Evolutionary conservation across 306 rosid species (phyloP), one percentile per base, ranked within the genome.

Genomic region (Fagus crenata): DNA sequence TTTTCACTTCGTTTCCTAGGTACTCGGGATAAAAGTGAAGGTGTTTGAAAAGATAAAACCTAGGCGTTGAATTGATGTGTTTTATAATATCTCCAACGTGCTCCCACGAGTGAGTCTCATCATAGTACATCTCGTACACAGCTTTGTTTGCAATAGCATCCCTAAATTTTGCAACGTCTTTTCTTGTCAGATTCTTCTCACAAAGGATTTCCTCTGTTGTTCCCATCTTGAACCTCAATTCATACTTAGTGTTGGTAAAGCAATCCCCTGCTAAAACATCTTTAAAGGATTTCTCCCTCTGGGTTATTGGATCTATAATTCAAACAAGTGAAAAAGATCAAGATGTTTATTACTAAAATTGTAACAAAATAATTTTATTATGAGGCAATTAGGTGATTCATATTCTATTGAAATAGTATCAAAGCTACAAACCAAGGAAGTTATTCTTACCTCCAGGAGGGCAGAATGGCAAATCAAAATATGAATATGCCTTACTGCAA

Each of bases 401-500:
- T 22, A 22, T 22, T 22, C 28, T 22, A 22, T 22, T 22, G 28
- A 22, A 22, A 22, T 22, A 22, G 28, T 22, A 22, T 22, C 28
- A 22, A 22, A 22, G 51, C 13, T 13, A 9, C 51, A 46, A 46
- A 46, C 51, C 51, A 46, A 2, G 46, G 14, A 15, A 17, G 17
- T 42, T 31, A 2, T 36, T 2, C 49, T 75, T 71, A 80, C 80
- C 84, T 75, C 76, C 84, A 2, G 76, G 76, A 43, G 80, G 72
- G 9, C 84, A 80, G 68, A 80, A 75, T 58, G 84, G 80, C 43
- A 75, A 36, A 49, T 49, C 69, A 80, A 33, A 75, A 54, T 80
- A 74, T 17, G 80, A 4, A 37, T 49, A 59, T 13, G 71, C 79
- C 13, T 68, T 35, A 32, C 79, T 80, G 71, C 72, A 49, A 49